Evolutionary conservation across 345 rosid species (phyloP), one percentile per base, ranked within the genome.

Genomic region (Ailanthus altissimus): DNA sequence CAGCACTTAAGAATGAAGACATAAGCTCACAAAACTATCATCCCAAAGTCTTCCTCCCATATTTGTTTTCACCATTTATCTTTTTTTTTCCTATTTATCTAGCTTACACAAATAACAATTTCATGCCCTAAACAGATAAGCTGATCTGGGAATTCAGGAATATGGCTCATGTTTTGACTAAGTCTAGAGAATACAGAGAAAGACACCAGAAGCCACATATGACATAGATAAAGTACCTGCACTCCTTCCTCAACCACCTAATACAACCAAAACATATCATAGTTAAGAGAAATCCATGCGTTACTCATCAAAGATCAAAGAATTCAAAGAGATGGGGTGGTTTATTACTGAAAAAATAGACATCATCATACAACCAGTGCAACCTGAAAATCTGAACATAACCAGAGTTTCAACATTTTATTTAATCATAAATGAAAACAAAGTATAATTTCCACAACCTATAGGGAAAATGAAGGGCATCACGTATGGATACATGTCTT

Each of bases 171-270:
- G 8, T 25, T 42, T 57, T 15, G 21, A 53, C 43, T n/a, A 45
- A 43, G 10, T 58, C 1, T 16, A 16, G 66, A 14, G n/a, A 36
- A 72, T 9, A 2, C 14, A 38, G 16, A 38, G 21, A 72, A 51
- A 56, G 4, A 72, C 54, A 43, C 20, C 13, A 36, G 51, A 26
- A 18, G 20, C 4, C 10, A 50, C 51, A 36, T 60, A 20, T 61
- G 25, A 11, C 8, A 62, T 5, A 46, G 53, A 80, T 8, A 70
- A 16, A 62, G 40, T 47, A 61, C 77, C 77, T 74, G 69, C 69
- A 61, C 20, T 74, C 43, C 68, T 74, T 74, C 67, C 77, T 74
- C 32, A 74, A 64, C 93, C 71, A 93, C 92, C 99, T 92, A 79
- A 57, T 21, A 83, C 40, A 45, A 72, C 42, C 25, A 72, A 58